Base-by-base conservation (phyloP, 306 rosid genomes). In the Glycine tomentella region DNA sequence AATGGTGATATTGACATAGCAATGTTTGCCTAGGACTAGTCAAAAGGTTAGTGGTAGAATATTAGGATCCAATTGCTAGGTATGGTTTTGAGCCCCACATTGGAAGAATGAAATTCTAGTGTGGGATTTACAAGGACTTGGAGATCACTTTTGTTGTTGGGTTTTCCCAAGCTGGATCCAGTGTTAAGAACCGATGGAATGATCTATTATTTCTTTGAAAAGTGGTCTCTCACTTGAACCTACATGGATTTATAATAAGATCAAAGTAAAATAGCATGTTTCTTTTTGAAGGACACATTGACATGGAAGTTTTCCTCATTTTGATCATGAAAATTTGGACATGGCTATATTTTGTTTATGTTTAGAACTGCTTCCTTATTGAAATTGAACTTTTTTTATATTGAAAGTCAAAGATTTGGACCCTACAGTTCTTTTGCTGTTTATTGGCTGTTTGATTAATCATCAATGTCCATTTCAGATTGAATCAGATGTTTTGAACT, bases 181-280 rank as follows among this genome's bases (percentile, higher is more conserved):
- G 46, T 45, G 15, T 42, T 77, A 50, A 12, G 34, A 55, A 36
- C 58, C 2, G 7, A 77, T 52, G 7, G 38, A 63, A 76, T 49
- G 7, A 77, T 68, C 46, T 55, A 13, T 52, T 68, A 0, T 67
- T 78, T 78, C 31, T 48, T 45, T 69, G 2, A 6, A 65, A 69
- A 69, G 14, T 69, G 59, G 57, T 45, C 6, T 45, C 3, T 78
- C 16, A 15, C 67, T 15, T 55, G 46, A 45, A 69, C 55, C 49
- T 34, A n/a, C 10, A 7, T 80, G 53, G 75, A 64, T 68, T 74
- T 58, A 57, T 68, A 56, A 56, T 67, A 80, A 68, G 13, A 66
- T 62, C 17, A 16, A 62, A 50, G 72, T 69, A 15, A 76, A 69
- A 25, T 52, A 9, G 0, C 51, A 69, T 69, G 75, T 53, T 48